Evolutionary conservation across 257 asterid genomes (phyloP), one percentile per base, ranked within the genome.

Genomic region (Capsicum rhomboideum): DNA sequence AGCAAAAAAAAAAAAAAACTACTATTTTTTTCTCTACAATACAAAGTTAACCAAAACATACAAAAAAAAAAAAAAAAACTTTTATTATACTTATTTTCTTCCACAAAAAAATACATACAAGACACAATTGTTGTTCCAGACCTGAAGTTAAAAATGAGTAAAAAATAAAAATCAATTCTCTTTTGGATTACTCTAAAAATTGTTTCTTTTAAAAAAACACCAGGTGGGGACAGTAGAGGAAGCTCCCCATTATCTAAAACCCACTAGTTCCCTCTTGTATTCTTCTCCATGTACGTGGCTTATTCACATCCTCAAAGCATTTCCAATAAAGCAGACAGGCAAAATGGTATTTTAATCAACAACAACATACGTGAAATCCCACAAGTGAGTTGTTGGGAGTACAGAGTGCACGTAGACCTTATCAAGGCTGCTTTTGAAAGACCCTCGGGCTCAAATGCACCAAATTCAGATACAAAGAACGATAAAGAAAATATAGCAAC

Each of bases 221-320:
- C n/a, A 50, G 4, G 82, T 77, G 20, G 58, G 82, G 61, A 53
- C 78, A 68, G 52, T 34, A 3, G 52, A 84, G 72, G 37, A 34
- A 68, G 52, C 78, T 68, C 82, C 66, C 58, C 71, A 63, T 82
- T 82, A 34, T 83, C 84, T 67, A 52, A 72, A 46, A 21, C 0
- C 78, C 54, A 83, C 20, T 42, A 37, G 28, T 82, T 82, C 82
- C 61, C 34, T 79, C 77, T 84, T 53, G 37, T 31, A 80, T 85
- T 63, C 66, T 79, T 58, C 80, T 8, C 46, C 71, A 58, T 50
- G 54, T 46, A 89, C 92, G 92, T 91, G 93, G 93, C 88, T 56
- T 52, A 80, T 83, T 86, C 85, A 59, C 82, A 82, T 85, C 93
- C 93, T 88, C 95, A 91, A 88, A 49, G 80, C 78, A 59, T 50